Evolutionary conservation across 2,329 filamentous ascomycete genomes (phyloP), one percentile per base, ranked within the genome.

Genomic region (Fusarium burgessii): DNA sequence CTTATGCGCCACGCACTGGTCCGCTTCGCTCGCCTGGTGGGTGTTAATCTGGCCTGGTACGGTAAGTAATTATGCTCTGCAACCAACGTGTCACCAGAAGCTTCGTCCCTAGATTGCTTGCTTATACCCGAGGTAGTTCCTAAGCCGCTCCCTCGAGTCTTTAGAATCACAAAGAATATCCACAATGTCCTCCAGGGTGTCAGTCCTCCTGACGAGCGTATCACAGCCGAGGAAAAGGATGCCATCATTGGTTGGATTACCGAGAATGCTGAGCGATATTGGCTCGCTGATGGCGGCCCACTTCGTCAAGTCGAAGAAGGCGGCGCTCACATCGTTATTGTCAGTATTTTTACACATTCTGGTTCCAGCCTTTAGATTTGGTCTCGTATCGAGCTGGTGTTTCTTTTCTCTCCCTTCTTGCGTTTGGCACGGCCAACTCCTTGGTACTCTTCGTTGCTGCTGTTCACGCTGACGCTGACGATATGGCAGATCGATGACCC

Each of bases 101-200:
- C n/a, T n/a, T n/a, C n/a, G n/a, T n/a, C n/a, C n/a, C n/a, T n/a
- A n/a, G n/a, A n/a, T n/a, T n/a, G n/a, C n/a, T n/a, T n/a, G n/a
- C n/a, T n/a, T n/a, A n/a, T n/a, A n/a, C n/a, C n/a, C n/a, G n/a
- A n/a, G 42, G 35, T 36, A 86, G 92, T 95, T 2, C 93, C 93
- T 10, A 94, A 93, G 78, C 92, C 93, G n/a, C 90, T 91, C 49
- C 92, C 92, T 4, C 90, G 91, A 18, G 89, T 95, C 10, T 95
- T 95, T 80, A 87, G 92, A 52, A 91, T 93, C 79, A 96, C 93
- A 71, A 96, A 96, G 82, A 94, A 91, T 71, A 92, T 94, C 73
- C 93, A 96, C 87, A 96, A 95, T 80, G 94, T 95, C 71, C 88
- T 96, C 4, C 93, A 96, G 81, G 93, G 93, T 12, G 92, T 94